Conservation (phyloP, 208 protist genomes). For the Wallacemonas rigidus region DNA sequence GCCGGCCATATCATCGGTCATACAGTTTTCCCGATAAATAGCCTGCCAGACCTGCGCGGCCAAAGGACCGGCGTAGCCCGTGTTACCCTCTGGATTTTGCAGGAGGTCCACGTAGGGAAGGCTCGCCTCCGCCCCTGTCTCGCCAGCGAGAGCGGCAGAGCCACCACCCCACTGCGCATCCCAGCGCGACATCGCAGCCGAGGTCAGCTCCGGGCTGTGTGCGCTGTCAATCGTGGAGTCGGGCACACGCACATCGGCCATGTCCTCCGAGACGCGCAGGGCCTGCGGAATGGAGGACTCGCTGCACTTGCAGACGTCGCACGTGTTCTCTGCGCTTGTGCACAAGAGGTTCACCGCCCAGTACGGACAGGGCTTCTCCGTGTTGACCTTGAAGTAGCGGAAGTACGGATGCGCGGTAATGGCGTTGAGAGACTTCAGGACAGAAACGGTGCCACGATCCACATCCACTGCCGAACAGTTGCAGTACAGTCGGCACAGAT, state of each 20-base stretch:
- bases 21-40: slow-evolving; percentile 88
- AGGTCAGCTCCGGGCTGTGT: slow-evolving; percentile 12
- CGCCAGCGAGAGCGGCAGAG: neutral
- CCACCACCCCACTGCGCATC: slow-evolving; percentile 7
- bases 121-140: slow-evolving; percentile 27
- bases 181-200: slow-evolving; percentile 3
- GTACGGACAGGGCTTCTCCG: slow-evolving; percentile 80
- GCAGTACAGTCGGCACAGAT: slow-evolving; percentile 44
- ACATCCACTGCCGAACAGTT: slow-evolving; percentile 56
- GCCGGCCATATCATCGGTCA: slow-evolving; percentile 22
- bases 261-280: slow-evolving; percentile 63
- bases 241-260: slow-evolving; percentile 66
- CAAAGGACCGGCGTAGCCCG: slow-evolving; percentile 80
- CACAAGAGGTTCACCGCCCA: slow-evolving; percentile 86
- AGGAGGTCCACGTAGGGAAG: slow-evolving; percentile 82
- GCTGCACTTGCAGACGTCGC: slow-evolving; percentile 82
- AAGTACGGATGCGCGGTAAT: slow-evolving; percentile 82
- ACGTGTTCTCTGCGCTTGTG: slow-evolving; percentile 73
- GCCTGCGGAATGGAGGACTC: slow-evolving; percentile 66
- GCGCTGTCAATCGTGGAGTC: slow-evolving; percentile 31
- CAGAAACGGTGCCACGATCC: slow-evolving; percentile 34
- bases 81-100: slow-evolving; percentile 86
- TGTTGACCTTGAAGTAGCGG: slow-evolving; percentile 90
- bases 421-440: slow-evolving; percentile 65
- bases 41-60: slow-evolving; percentile 77